phyloP scores from a whole-genome alignment of 768 basidiomycete species.

The Crassisporium funariophilum region DNA sequence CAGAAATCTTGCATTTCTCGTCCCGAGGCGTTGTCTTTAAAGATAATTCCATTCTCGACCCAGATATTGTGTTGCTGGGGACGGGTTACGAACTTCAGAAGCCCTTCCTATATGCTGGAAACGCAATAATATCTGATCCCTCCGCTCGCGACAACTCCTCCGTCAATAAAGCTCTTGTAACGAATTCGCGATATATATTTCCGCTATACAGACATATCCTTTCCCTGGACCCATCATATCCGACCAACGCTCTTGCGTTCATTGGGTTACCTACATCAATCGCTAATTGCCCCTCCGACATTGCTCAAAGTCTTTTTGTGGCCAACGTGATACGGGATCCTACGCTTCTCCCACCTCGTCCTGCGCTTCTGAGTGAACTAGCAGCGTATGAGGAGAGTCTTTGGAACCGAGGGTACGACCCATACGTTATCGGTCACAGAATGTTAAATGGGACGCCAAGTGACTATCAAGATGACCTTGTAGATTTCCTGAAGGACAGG shows the following conservation, averaged over 20 bases:
- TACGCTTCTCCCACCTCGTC: conserved; percentile 41
- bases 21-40: conserved; percentile 43
- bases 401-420: conserved; percentile 47
- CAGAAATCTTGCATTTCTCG: conserved; percentile 53
- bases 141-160: conserved; percentile 28
- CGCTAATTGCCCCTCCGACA: conserved; percentile 49
- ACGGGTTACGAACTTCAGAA: conserved; percentile 58
- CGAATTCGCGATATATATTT: conserved; percentile 56
- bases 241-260: conserved; percentile 55
- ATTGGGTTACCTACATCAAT: conserved; percentile 53
- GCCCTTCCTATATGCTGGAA: conserved; percentile 44
- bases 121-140: conserved; percentile 31
- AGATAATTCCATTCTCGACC: conserved; percentile 44
- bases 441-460: conserved; percentile 35
- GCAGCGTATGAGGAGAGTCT: conserved; percentile 41
- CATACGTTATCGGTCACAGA: conserved; percentile 49
- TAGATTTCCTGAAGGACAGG: conserved; percentile 34
- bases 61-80: conserved; percentile 51
- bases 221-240: conserved; percentile 47
- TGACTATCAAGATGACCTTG: conserved; percentile 45
- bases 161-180: conserved; percentile 33
- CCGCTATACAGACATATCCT: conserved; percentile 58
- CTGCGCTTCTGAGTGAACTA: conserved; percentile 41
- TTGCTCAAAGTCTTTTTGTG: conserved; percentile 51
- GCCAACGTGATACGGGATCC: conserved; percentile 47